A percentile compares a stretch with the other conserved stretches of the same genome.
These are phyloP conservation scores for Arabidopsis hybrid DNA, from an alignment of 441 rosid species.

Conservation along the genomic window DNA sequence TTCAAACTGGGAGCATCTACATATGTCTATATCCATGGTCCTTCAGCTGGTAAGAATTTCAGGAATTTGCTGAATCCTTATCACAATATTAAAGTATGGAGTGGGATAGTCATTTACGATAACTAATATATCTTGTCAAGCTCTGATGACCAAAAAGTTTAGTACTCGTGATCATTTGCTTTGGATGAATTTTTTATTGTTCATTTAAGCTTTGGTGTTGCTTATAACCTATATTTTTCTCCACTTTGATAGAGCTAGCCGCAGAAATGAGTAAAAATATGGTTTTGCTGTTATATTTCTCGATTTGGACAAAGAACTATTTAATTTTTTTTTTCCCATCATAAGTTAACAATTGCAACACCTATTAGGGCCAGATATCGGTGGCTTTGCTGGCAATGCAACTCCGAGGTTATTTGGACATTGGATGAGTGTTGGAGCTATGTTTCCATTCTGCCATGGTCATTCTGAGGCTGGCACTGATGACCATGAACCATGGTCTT, in stretches of 20 bases:
- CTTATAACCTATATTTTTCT: neutral
- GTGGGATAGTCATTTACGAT: neutral
- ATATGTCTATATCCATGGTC: slow-evolving; percentile 91
- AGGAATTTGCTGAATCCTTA: slow-evolving; percentile 25
- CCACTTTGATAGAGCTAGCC: slow-evolving; percentile 7
- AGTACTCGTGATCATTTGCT: slow-evolving; percentile 3
- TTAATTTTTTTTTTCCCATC: neutral
- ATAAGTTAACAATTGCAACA: neutral
- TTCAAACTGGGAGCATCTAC: slow-evolving; percentile 94
- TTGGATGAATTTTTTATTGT: slow-evolving; percentile 4
- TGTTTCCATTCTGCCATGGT: slow-evolving; percentile 97
- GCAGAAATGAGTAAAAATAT: slow-evolving; percentile 9
- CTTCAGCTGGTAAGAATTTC: slow-evolving; percentile 86
- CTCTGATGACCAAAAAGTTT: neutral
- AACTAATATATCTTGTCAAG: slow-evolving; percentile 14
- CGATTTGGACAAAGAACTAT: neutral
- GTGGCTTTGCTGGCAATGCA: slow-evolving; percentile 95
- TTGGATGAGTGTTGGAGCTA: slow-evolving; percentile 97
- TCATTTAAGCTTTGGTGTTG: slow-evolving; percentile 4
- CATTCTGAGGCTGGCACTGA: slow-evolving; percentile 76
- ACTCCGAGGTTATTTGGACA: slow-evolving; percentile 89
- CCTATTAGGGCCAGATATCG: slow-evolving; percentile 85
- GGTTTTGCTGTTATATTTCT: neutral
- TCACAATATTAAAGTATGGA: neutral
- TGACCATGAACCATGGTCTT: slow-evolving; percentile 98